These are phyloP conservation scores for Alopecurus myosuroides DNA, from an alignment of 176 grass and related monocot species.

Conservation along the genomic window DNA sequence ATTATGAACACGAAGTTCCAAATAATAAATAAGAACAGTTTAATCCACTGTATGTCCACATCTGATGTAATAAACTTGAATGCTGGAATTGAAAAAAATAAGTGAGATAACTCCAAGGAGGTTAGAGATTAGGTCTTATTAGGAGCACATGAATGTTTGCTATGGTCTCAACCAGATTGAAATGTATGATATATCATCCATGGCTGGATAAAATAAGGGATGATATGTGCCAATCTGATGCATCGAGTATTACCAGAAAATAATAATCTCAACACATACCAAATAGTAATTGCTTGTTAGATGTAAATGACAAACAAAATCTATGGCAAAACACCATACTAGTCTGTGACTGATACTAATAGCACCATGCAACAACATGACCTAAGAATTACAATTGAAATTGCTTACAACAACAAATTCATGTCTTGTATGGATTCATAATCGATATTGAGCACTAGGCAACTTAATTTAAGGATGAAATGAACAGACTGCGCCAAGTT, in stretches of 20 bases:
- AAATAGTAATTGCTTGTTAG: not conserved
- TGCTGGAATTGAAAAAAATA: not conserved
- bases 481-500: not conserved
- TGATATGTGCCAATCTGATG: not conserved
- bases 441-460: not conserved
- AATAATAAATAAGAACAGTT: not conserved
- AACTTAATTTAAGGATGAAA: not conserved
- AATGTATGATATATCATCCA: conserved; percentile 8
- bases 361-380: not conserved
- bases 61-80: conserved; percentile 2
- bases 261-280: not conserved
- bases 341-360: not conserved
- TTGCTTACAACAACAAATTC: not conserved
- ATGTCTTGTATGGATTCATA: not conserved
- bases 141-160: not conserved
- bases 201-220: not conserved
- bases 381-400: not conserved
- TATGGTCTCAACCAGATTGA: not conserved
- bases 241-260: not conserved
- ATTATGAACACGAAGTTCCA: not conserved
- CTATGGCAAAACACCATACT: not conserved
- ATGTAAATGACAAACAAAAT: conserved; percentile 3
- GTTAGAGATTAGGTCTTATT: not conserved
- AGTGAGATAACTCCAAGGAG: not conserved
- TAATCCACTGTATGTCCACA: not conserved